Conservation (phyloP, 441 rosid genomes). For the Adansonia rubrostipa region DNA sequence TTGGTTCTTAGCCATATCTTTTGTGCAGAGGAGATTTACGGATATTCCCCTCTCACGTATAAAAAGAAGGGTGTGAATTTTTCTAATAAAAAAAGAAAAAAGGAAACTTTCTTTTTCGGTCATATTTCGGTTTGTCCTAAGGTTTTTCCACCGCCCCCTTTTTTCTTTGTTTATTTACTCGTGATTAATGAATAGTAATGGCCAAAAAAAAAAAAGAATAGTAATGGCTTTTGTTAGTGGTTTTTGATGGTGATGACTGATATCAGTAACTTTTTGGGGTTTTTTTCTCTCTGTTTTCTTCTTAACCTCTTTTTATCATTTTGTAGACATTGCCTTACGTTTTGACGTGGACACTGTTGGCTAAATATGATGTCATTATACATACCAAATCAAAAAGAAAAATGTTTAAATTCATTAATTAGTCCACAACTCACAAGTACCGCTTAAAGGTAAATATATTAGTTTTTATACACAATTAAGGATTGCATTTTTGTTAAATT, state of each 20-base stretch:
- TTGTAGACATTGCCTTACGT: background rate
- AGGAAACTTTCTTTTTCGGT: slow-evolving; percentile 10
- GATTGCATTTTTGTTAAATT: background rate
- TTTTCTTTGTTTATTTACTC: background rate
- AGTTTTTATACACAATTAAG: background rate
- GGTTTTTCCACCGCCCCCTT: background rate
- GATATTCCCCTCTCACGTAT: slow-evolving; percentile 13
- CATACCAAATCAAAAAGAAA: background rate
- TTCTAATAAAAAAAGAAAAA: background rate
- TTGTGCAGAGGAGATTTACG: slow-evolving; percentile 4
- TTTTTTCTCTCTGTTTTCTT: background rate
- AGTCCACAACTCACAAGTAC: background rate
- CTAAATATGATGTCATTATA: background rate
- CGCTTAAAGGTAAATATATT: background rate
- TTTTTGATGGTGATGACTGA: background rate
- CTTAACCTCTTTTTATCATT: background rate
- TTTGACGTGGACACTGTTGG: background rate
- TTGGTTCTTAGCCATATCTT: slow-evolving; percentile 17
- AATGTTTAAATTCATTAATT: background rate
- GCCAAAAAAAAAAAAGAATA: too few relatives aligned
- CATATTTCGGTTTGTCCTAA: background rate
- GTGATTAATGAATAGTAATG: background rate
- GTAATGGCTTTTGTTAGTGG: background rate
- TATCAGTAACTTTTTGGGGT: background rate
- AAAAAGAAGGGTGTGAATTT: background rate